These are phyloP conservation scores for Persicaria maculosa DNA, from an alignment of 148 eudicot species.

Conservation along the genomic window DNA sequence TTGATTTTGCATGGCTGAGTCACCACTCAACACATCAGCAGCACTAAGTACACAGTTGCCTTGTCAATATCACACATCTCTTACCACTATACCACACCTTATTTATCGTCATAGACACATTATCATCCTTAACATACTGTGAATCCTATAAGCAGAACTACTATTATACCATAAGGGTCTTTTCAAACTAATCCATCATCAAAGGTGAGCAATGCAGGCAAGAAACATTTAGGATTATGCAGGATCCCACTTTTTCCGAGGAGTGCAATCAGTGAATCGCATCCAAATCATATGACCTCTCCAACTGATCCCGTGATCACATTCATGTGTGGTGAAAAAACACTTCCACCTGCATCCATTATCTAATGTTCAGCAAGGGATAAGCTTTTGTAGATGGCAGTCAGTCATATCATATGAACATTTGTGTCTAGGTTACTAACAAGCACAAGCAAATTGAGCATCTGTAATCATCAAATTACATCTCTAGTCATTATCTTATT, in stretches of 20 bases:
- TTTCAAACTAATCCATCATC: not conserved
- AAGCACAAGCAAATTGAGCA: not conserved
- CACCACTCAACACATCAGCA: constrained; percentile 1
- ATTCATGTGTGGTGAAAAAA: not conserved
- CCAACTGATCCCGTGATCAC: not conserved
- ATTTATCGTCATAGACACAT: not conserved
- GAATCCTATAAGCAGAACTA: not conserved
- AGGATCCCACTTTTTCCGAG: not conserved
- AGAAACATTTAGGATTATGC: too few species aligned
- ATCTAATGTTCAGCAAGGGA: not conserved
- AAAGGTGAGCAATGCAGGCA: too few species aligned
- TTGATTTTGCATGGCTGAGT: constrained; percentile 8
- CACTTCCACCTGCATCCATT: not conserved
- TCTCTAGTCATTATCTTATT: not conserved
- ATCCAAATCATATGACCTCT: not conserved
- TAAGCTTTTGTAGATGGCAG: not conserved
- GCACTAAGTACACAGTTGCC: not conserved
- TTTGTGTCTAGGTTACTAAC: not conserved
- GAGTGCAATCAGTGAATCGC: not conserved
- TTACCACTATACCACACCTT: not conserved
- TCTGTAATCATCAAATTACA: not conserved
- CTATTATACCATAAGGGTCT: not conserved
- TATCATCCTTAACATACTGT: not conserved
- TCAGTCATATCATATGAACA: not conserved
- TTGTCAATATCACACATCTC: not conserved